Percentiles rank a stretch among this genome's conserved stretches.
phyloP scores from a whole-genome alignment of 305 asterid species.

The Fraxinus dipetala region DNA sequence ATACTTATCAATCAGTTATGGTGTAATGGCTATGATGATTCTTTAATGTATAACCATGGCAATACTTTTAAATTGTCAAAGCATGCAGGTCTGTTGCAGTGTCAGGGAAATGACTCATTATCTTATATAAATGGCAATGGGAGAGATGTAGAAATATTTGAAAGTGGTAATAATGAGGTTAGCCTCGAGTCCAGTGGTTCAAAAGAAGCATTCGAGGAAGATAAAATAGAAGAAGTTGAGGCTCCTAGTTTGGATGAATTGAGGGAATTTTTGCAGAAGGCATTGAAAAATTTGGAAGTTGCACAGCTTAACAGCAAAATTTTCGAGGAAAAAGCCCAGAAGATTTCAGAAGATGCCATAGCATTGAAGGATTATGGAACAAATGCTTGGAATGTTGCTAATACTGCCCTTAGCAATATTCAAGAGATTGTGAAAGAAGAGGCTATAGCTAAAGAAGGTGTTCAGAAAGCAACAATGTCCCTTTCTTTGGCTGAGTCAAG shows the following conservation, averaged over 20 bases:
- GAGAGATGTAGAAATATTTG: conserved; percentile 49
- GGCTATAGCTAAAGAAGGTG: conserved; percentile 64
- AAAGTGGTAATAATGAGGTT: conserved; percentile 38
- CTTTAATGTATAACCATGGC: conserved; percentile 30
- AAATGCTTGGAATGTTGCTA: conserved; percentile 64
- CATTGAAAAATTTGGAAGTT: conserved; percentile 67
- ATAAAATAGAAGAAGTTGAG: conserved; percentile 39
- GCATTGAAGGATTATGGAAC: conserved; percentile 82
- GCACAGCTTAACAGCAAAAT: conserved; percentile 67
- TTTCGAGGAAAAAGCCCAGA: conserved; percentile 94
- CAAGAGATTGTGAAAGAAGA: conserved; percentile 74
- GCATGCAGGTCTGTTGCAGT: conserved; percentile 35
- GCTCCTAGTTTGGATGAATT: conserved; percentile 69
- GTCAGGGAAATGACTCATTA: conserved; percentile 86
- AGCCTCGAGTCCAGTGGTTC: conserved; percentile 40
- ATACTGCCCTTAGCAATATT: conserved; percentile 45
- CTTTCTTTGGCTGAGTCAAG: conserved; percentile 85
- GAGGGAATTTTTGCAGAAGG: conserved; percentile 78
- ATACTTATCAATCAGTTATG: conserved; percentile 26
- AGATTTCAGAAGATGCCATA: conserved; percentile 87
- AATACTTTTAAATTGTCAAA: conserved; percentile 33
- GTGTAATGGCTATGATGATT: conserved; percentile 28
- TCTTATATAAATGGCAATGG: conserved; percentile 63
- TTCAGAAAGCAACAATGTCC: conserved; percentile 62
- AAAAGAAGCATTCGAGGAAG: conserved; percentile 35